phyloP scores from a whole-genome alignment of 2,329 filamentous ascomycete species.

The Metarhizium humberi region DNA sequence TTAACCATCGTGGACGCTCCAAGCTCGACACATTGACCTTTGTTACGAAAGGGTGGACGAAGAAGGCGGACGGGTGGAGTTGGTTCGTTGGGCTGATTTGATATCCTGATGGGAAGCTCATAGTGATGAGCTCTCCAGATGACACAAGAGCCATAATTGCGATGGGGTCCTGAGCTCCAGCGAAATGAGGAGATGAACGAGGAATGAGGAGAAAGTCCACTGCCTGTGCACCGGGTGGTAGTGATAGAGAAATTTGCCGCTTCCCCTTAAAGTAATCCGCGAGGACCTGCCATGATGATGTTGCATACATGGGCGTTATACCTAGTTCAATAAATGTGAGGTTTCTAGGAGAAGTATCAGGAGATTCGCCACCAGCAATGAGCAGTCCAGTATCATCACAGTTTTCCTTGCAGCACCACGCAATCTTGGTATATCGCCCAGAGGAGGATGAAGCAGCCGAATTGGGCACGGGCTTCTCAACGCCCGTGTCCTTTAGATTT shows the following conservation, averaged over 20 bases:
- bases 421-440: slow-evolving; percentile 67
- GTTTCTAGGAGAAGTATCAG: slow-evolving; percentile 60
- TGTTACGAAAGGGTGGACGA: slow-evolving; percentile 83
- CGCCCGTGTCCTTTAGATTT: slow-evolving; percentile 63
- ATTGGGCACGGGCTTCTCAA: slow-evolving; percentile 55
- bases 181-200: slow-evolving; percentile 73
- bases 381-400: slow-evolving; percentile 87
- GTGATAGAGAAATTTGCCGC: slow-evolving; percentile 59
- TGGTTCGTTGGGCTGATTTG: slow-evolving; percentile 89
- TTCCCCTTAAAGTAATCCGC: slow-evolving; percentile 73
- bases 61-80: slow-evolving; percentile 75
- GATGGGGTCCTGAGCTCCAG: slow-evolving; percentile 81
- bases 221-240: slow-evolving; percentile 68
- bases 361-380: slow-evolving; percentile 69
- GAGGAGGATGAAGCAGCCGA: slow-evolving; percentile 49
- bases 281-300: slow-evolving; percentile 80
- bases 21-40: slow-evolving; percentile 63
- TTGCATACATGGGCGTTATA: slow-evolving; percentile 79
- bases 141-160: slow-evolving; percentile 70
- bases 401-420: slow-evolving; percentile 92
- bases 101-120: slow-evolving; percentile 88
- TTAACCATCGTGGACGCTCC: slow-evolving; percentile 75
- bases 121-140: slow-evolving; percentile 79
- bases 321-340: slow-evolving; percentile 87
- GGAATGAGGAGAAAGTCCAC: slow-evolving; percentile 78